These are phyloP conservation scores for Cystofilobasidium bisporidii DNA, from an alignment of 768 basidiomycete genomes.

Conservation along the genomic window DNA sequence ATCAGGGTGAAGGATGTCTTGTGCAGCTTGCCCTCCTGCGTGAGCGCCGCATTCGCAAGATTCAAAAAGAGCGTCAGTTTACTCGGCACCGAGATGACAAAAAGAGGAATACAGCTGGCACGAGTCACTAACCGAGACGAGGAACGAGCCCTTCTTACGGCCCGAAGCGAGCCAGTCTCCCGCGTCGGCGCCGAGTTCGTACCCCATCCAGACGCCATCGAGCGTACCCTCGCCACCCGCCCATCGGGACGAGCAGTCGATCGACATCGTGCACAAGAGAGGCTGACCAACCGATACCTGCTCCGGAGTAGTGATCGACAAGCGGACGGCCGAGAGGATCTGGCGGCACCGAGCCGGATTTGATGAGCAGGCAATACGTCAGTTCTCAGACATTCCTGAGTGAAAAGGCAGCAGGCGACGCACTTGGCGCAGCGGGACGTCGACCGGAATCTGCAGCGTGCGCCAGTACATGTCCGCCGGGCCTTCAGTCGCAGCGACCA, in stretches of 20 bases:
- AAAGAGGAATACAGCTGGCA: too few relatives aligned
- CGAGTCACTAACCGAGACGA: slow-evolving; percentile 58
- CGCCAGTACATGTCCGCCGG: slow-evolving; percentile 10
- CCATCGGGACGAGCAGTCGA: slow-evolving; percentile 73
- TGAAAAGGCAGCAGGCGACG: not conserved
- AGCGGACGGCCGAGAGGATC: slow-evolving; percentile 17
- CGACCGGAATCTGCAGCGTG: slow-evolving; percentile 24
- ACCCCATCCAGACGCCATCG: slow-evolving; percentile 53
- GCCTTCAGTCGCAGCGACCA: not conserved
- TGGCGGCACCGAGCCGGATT: too few relatives aligned
- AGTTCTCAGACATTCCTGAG: too few relatives aligned
- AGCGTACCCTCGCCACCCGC: slow-evolving; percentile 40
- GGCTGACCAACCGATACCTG: slow-evolving; percentile 65
- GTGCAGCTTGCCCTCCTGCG: slow-evolving; percentile 55
- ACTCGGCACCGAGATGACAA: too few relatives aligned
- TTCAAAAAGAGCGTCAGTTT: not conserved
- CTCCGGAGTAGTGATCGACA: not conserved
- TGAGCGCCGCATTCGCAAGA: slow-evolving; percentile 4
- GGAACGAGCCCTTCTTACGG: slow-evolving; percentile 71
- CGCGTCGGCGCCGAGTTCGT: slow-evolving; percentile 64
- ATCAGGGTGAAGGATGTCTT: slow-evolving; percentile 65
- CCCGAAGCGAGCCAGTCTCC: slow-evolving; percentile 83
- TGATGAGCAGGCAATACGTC: too few relatives aligned
- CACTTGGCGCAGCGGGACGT: slow-evolving; percentile 25
- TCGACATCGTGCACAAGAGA: slow-evolving; percentile 55